Evolutionary conservation across 305 asterid species (phyloP).

Genomic region (Vinca major): DNA sequence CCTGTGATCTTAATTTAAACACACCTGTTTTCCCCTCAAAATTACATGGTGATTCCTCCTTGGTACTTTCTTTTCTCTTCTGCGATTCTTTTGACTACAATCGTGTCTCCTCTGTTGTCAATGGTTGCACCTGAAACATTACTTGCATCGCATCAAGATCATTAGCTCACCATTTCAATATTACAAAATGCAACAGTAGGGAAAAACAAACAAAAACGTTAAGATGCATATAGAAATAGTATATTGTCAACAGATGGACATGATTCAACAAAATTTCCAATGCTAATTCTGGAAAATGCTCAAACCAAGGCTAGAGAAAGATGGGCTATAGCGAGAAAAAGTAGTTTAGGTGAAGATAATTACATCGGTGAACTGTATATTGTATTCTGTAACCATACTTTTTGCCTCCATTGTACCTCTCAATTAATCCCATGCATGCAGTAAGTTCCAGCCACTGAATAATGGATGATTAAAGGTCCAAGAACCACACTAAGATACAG

Average conservation of each 20-base stretch:
- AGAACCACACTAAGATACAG: neutral
- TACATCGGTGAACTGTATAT: neutral
- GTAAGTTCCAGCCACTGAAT: neutral
- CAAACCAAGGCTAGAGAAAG: neutral
- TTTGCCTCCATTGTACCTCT: neutral
- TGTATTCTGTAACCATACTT: neutral
- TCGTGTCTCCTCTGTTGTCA: neutral
- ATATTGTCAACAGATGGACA: neutral
- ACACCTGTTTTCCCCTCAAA: neutral
- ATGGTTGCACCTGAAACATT: constrained; percentile 5
- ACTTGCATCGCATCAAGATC: neutral
- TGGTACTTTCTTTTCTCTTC: constrained; percentile 4
- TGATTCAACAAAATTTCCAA: neutral
- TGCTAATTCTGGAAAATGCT: neutral
- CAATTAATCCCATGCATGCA: neutral
- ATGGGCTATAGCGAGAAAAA: neutral
- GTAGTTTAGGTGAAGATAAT: neutral
- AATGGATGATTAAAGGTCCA: neutral
- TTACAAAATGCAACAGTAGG: neutral
- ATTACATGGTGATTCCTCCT: neutral
- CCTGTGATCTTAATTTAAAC: neutral
- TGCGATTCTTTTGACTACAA: neutral
- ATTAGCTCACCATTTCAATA: neutral
- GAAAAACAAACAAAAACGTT: neutral
- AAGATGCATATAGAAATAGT: neutral